phyloP scores from a whole-genome alignment of 441 rosid species.

The Populus hybrid region DNA sequence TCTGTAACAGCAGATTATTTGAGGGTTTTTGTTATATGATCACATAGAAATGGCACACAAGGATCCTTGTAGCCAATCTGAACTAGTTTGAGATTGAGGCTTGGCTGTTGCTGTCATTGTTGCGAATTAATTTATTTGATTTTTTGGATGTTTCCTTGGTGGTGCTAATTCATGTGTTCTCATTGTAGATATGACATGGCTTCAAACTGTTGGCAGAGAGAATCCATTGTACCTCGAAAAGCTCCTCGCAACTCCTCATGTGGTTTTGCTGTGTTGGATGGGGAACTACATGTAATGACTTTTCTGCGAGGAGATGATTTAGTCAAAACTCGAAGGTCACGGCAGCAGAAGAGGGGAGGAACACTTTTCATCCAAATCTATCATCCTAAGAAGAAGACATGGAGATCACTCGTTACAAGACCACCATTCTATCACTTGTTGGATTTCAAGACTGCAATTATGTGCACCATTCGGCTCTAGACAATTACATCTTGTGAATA shows the following conservation, averaged over 20 bases:
- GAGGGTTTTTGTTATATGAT: neutral
- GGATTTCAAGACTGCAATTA: slow-evolving; percentile 60
- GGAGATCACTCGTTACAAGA: slow-evolving; percentile 49
- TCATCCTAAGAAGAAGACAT: slow-evolving; percentile 63
- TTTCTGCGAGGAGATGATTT: slow-evolving; percentile 41
- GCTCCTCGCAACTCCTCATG: slow-evolving; percentile 33
- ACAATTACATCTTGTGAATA: neutral
- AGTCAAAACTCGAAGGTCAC: slow-evolving; percentile 40
- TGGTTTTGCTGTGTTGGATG: slow-evolving; percentile 62
- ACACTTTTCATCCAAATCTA: slow-evolving; percentile 63
- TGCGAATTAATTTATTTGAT: no score
- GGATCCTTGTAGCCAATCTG: no score
- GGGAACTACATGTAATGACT: slow-evolving; percentile 66
- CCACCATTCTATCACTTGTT: slow-evolving; percentile 48
- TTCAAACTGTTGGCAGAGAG: slow-evolving; percentile 59
- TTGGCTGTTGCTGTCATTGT: no score
- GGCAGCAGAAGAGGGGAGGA: slow-evolving; percentile 51
- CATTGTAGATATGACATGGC: slow-evolving; percentile 55
- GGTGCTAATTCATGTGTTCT: neutral
- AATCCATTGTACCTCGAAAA: slow-evolving; percentile 60
- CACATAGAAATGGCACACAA: no score
- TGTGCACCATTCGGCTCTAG: slow-evolving; percentile 69
- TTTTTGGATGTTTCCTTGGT: no score
- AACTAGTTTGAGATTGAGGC: no score
- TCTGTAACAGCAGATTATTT: neutral